These are phyloP conservation scores for Lomentospora prolificans DNA, from an alignment of 2,329 filamentous ascomycete genomes.

Conservation along the genomic window DNA sequence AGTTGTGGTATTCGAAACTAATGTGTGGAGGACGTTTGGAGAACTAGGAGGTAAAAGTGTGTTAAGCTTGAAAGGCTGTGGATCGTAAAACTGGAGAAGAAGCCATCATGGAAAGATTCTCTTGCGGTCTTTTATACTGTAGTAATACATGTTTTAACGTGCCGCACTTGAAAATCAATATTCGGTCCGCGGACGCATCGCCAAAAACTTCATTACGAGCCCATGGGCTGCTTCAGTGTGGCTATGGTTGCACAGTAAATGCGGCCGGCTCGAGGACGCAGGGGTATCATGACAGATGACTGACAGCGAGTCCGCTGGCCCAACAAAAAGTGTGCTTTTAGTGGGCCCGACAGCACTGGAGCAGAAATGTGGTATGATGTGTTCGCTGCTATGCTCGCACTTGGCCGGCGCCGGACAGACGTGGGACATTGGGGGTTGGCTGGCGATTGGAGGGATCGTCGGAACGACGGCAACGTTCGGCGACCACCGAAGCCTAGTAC, in stretches of 20 bases:
- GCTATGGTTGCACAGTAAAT: neutral
- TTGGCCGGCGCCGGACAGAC: too few species aligned
- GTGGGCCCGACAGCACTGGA: neutral
- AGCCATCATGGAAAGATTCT: too few species aligned
- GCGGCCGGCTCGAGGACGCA: neutral
- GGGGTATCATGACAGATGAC: too few species aligned
- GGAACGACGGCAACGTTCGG: neutral
- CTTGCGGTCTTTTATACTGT: too few species aligned
- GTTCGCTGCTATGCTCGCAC: too few species aligned
- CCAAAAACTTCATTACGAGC: neutral
- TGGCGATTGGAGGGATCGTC: neutral
- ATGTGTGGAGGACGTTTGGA: too few species aligned
- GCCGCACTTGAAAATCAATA: too few species aligned
- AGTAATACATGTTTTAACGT: too few species aligned
- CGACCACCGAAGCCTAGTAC: neutral
- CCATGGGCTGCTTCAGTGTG: neutral
- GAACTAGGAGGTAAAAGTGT: neutral
- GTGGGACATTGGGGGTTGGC: neutral
- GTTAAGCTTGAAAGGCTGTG: neutral
- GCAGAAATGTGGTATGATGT: too few species aligned
- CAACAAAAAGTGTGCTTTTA: neutral
- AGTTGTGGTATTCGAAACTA: neutral
- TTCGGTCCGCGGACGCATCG: neutral
- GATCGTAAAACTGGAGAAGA: neutral
- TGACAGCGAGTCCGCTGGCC: neutral